These are phyloP conservation scores for Nigrograna mackinnonii DNA, from an alignment of 2,329 filamentous ascomycete species.

Conservation along the genomic window DNA sequence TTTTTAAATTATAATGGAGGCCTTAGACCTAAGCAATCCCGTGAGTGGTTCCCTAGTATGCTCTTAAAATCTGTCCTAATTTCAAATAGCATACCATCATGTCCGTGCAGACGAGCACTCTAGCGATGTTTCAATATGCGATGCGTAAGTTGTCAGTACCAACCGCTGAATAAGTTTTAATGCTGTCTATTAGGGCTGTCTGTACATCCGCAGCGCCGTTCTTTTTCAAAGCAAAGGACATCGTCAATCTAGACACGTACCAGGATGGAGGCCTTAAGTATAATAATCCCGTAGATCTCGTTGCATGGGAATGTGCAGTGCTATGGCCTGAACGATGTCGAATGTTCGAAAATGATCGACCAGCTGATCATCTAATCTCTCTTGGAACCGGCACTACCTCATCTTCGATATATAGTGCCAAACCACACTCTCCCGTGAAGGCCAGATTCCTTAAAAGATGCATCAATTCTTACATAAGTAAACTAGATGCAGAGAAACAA, in stretches of 20 bases:
- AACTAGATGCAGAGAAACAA: conserved; percentile 22
- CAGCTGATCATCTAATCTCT: conserved; percentile 24
- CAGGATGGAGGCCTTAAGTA: conserved; percentile 32
- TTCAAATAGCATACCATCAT: conserved; percentile 16
- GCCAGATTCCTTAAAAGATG: conserved; percentile 21
- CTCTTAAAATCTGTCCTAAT: not conserved
- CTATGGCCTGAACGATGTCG: conserved; percentile 23
- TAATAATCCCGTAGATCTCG: conserved; percentile 28
- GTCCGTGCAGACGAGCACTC: conserved; percentile 16
- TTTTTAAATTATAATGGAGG: conserved; percentile 34
- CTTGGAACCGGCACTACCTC: conserved; percentile 24
- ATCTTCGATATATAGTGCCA: conserved; percentile 8
- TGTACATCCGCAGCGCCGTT: conserved; percentile 31
- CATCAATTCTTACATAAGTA: conserved; percentile 18
- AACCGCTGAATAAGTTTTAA: not conserved
- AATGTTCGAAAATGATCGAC: conserved; percentile 5
- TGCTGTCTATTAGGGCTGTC: conserved; percentile 17
- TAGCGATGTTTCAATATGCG: conserved; percentile 20
- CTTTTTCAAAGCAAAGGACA: conserved; percentile 26
- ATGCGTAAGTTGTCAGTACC: conserved; percentile 20
- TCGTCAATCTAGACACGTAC: conserved; percentile 24
- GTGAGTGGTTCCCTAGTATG: conserved; percentile 5
- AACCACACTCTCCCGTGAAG: conserved; percentile 21
- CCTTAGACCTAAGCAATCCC: conserved; percentile 5
- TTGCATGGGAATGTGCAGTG: conserved; percentile 19